Evolutionary conservation across 2,329 filamentous ascomycete genomes (phyloP), one percentile per base, ranked within the genome.

Genomic region (Penicillium rolfsii): DNA sequence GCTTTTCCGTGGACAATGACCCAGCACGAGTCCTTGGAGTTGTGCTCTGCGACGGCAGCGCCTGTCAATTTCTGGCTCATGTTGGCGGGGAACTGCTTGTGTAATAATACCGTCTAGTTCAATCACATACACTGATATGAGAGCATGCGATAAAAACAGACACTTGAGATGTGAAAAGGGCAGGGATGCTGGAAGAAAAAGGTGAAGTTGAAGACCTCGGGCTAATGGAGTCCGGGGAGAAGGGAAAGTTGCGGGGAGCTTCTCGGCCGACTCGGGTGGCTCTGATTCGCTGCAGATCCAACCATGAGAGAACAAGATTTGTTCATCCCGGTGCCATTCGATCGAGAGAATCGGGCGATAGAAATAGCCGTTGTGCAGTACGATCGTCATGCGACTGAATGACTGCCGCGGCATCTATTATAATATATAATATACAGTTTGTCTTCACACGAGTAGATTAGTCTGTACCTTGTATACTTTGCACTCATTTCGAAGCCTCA

Each of bases 1-100:
- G 89, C 91, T 78, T 91, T 90, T 62, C 91, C 91, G 78, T 96
- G 91, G 62, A 96, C 86, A 72, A 96, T 91, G 49, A 96, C 91
- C 93, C 93, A 97, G 80, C 93, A 96, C 54, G 91, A 94, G 69
- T 96, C 87, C 70, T 85, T 85, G 70, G 82, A 89, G 79, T 90
- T 90, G 82, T 98, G 94, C 80, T 92, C 82, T 58, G 87, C 86
- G 61, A 91, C 79, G 62, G 87, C 83, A 45, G 82, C 79, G 66
- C 85, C 84, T 14, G 78, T 83, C 38, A 87, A 74, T 56, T 78
- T 77, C 61, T 67, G 62, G n/a, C 59, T 57, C 67, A 73, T 72
- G 19, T 22, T 69, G 55, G 40, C n/a, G 22, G 52, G 5, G 46
- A 45, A 41, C 19, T 67, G 30, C 55, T 58, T 58, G 55, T 14